Conservation (phyloP, 1,139 yeast species). For the Barnettozyma hawaiiensis region DNA sequence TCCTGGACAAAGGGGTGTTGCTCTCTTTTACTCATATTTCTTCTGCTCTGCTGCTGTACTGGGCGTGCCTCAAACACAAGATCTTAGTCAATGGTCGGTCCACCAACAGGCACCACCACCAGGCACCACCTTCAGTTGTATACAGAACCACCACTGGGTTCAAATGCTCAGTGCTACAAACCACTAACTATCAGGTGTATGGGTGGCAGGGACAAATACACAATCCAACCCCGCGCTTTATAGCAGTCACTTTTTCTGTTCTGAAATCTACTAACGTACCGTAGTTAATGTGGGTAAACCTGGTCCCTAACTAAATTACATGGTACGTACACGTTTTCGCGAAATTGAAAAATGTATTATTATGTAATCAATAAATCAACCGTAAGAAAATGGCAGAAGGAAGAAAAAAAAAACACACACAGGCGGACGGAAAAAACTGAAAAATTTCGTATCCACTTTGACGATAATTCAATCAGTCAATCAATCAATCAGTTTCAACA, state of each 20-base stretch:
- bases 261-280: slow-evolving; percentile 16
- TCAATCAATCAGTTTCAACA: slow-evolving; percentile 22
- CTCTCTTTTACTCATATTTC: slow-evolving; percentile 11
- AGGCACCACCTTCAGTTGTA: no score
- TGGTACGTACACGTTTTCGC: slow-evolving; percentile 4
- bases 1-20: slow-evolving; percentile 37
- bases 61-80: no score
- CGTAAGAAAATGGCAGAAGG: slow-evolving; percentile 6
- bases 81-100: no score
- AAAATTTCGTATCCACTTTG: slow-evolving; percentile 4
- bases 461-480: no score
- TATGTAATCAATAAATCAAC: no score
- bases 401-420: no score
- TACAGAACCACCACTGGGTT: no score
- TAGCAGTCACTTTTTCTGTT: slow-evolving; percentile 17
- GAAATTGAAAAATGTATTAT: no score
- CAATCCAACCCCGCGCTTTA: no score
- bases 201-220: background rate
- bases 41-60: no score
- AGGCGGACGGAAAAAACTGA: background rate
- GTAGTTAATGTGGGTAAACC: slow-evolving; percentile 17
- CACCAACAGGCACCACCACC: no score
- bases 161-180: background rate
- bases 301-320: slow-evolving; percentile 21
- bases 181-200: slow-evolving; percentile 1